Percentiles rank a stretch among this genome's conserved stretches.
Evolutionary conservation across 2,329 filamentous ascomycete species (phyloP).

Genomic region (Ophiocordyceps camponoti-leonardi): DNA sequence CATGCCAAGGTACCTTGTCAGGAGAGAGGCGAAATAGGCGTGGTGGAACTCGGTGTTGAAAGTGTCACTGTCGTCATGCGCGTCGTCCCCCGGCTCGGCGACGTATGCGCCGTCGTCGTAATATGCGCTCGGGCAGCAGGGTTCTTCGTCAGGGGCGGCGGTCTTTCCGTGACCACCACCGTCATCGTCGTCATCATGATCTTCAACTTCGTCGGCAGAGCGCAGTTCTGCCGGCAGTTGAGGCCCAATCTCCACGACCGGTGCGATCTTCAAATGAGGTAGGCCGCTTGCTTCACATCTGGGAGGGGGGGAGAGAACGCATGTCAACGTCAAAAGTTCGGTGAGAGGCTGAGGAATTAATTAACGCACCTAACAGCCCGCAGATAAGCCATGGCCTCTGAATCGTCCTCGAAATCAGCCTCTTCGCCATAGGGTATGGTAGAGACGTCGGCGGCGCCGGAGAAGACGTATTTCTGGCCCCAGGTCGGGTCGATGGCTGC

Average conservation of each 20-base stretch:
- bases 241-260: constrained; percentile 34
- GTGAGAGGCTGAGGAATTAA: not conserved
- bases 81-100: constrained; percentile 29
- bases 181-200: constrained; percentile 15
- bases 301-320: constrained; percentile 2
- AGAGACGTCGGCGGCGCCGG: constrained; percentile 35
- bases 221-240: constrained; percentile 24
- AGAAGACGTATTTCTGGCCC: constrained; percentile 57
- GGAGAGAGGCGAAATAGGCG: constrained; percentile 51
- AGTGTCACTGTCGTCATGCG: constrained; percentile 9
- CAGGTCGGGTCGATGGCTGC: constrained; percentile 43
- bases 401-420: constrained; percentile 48
- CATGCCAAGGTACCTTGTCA: constrained; percentile 46
- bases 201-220: constrained; percentile 1
- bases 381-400: constrained; percentile 53
- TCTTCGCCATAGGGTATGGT: constrained; percentile 33
- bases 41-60: constrained; percentile 33
- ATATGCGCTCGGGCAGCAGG: constrained; percentile 39
- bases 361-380: constrained; percentile 48
- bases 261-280: constrained; percentile 52
- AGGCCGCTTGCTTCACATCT: constrained; percentile 63
- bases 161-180: constrained; percentile 12
- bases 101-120: constrained; percentile 70
- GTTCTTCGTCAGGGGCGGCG: not conserved
- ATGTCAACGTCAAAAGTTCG: too few relatives aligned